Base-by-base conservation (phyloP, 225 moss, liverwort and hornwort genomes). In the Rhytidiadelphus loreus region DNA sequence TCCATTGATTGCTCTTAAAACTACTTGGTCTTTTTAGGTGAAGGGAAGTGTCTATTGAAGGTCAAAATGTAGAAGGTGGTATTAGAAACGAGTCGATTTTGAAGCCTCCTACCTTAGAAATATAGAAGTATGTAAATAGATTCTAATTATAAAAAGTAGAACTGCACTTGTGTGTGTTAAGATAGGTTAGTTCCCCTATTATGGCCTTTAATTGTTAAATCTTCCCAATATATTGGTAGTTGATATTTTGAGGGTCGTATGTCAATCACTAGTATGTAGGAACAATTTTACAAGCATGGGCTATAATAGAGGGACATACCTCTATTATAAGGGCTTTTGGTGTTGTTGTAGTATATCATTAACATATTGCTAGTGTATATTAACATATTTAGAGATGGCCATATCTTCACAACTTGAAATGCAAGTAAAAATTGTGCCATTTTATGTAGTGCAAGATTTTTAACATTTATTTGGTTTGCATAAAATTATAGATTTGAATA, bases 171-270 rank as follows among this genome's bases (percentile, higher is more conserved):
- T 1, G 0, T 14, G 75, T 16, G 4, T 10, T 17, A 46, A 46
- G 9, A 39, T 43, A 24, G 15, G 16, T 3, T 1, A 29, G 3
- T 1, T 17, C 0, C 0, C 1, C 4, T 44, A 4, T 29, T 11
- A 73, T 17, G 0, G 5, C 0, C 1, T 7, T 0, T 16, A 0
- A 0, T 46, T 46, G 2, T 71, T 26, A 3, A 43, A 73, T 2
- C 3, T 1, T 46, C 1, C 10, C 2, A 1, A 33, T 33, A 2
- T 13, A 33, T 1, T 52, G 2, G 5, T 33, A 50, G 35, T 76
- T 76, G 22, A 35, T 6, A 52, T 52, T 76, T 33, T 33, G 13
- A 52, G 0, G 30, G 8, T 25, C 25, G 8, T 8, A 5, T 70
- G 3, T 11, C 0, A 52, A 33, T 1, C 1, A 21, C 3, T 7